Conservation (phyloP, 768 basidiomycete species). For the Epithele typhae region DNA sequence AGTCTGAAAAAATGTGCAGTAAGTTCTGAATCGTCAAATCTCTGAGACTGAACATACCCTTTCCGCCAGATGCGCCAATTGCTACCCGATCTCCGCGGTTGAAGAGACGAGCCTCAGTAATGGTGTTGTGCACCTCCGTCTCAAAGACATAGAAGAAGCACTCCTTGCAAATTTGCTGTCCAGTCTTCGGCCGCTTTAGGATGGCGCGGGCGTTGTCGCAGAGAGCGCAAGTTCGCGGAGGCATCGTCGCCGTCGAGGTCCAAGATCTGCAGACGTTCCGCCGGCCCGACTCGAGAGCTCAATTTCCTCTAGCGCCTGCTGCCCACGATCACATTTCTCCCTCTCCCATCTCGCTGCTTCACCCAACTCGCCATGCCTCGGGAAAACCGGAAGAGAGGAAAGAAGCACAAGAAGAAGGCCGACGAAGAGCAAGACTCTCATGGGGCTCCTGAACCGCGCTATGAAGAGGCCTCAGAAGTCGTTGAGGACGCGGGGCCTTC, state of each 20-base stretch:
- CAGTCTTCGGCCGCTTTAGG: constrained; percentile 92
- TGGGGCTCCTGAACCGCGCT: constrained; percentile 8
- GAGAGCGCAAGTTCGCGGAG: constrained; percentile 74
- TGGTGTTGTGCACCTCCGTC: constrained; percentile 97
- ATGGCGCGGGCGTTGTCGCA: constrained; percentile 78
- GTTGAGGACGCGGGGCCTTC: constrained; percentile 56
- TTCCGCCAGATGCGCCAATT: constrained; percentile 97
- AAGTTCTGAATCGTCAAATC: not conserved
- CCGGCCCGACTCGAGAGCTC: not conserved
- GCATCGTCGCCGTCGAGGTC: constrained; percentile 44
- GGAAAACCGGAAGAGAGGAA: constrained; percentile 73
- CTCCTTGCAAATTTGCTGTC: constrained; percentile 93
- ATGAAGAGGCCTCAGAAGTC: too few relatives aligned
- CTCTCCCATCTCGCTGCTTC: not conserved
- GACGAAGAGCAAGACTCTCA: constrained; percentile 22
- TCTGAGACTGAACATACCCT: constrained; percentile 57
- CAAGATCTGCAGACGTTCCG: constrained; percentile 7
- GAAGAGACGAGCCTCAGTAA: constrained; percentile 79
- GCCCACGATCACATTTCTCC: not conserved
- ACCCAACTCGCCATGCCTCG: constrained; percentile 57
- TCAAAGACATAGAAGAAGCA: constrained; percentile 98
- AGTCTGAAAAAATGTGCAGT: constrained; percentile 53
- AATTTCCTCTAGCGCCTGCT: not conserved
- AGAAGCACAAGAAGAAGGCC: constrained; percentile 58
- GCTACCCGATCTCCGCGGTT: constrained; percentile 88